Base-by-base conservation (phyloP, 2,329 filamentous ascomycete species). In the Acephala macrosclerotiorum region DNA sequence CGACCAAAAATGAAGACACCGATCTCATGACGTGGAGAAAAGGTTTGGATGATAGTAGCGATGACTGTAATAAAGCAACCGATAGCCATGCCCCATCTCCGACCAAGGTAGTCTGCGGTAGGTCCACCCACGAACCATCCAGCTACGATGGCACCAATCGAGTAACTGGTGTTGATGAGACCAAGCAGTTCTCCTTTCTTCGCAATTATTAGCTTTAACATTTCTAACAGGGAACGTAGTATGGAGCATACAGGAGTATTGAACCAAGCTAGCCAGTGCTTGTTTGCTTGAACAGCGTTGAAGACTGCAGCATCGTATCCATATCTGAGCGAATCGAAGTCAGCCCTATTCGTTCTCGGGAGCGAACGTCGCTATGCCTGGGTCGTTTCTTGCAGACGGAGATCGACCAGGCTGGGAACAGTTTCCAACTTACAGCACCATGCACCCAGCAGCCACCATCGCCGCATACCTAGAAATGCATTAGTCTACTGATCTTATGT, bases 291-390 rank as follows among this genome's bases (percentile, higher is more conserved):
- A 5, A 91, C 85, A 4, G 89, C 88, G 76, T 92, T 92, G 83
- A 89, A 92, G 55, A 91, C 89, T 45, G 88, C 90, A 2, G 89
- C 89, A 83, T 92, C 90, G 75, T 91, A 92, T 64, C 89, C 89
- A 75, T 45, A 57, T 29, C 38, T 42, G 38, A 16, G 38, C 18
- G 14, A 12, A 14, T 42, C 18, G 12, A 42, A 16, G 38, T 42
- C 38, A 53, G 58, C 51, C 58, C 47, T 42, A 25, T 36, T 25
- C 7, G 6, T 36, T 20, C 12, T 38, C 9, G 29, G 29, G 29
- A 5, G 4, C 9, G 29, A 33, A 5, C 9, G 29, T 33, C 29
- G 29, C 4, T 4, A 33, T 33, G 9, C 9, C 29, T 33, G 4
- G 29, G 29, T 9, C 4, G 29, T 33, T 4, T 33, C 4, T 4